Evolutionary conservation across 192 early-diverging fungal species (phyloP).

Genomic region (Thamnidium elegans): DNA sequence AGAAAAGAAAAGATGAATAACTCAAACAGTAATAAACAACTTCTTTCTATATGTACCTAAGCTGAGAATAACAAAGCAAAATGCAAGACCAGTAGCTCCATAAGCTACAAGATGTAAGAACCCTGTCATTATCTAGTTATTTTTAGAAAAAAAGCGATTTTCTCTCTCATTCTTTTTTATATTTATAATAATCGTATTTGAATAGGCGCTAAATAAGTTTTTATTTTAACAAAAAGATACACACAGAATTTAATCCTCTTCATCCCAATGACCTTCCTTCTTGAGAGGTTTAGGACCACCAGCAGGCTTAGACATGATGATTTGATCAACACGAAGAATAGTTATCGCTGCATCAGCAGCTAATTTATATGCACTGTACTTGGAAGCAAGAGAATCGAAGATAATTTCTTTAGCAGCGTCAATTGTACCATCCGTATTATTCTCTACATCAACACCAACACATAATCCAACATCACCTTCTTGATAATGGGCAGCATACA

Average conservation of each 20-base stretch:
- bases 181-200: too few species aligned
- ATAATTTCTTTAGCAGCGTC: conserved; percentile 76
- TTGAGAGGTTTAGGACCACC: conserved; percentile 92
- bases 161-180: too few species aligned
- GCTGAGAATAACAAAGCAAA: conserved; percentile 56
- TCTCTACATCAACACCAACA: conserved; percentile 86
- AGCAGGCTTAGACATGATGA: conserved; percentile 98
- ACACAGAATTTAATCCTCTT: conserved; percentile 44
- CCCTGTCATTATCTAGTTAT: not conserved
- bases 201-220: too few species aligned
- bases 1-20: not conserved
- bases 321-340: conserved; percentile 94
- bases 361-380: conserved; percentile 86
- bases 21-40: not conserved
- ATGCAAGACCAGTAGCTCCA: conserved; percentile 43
- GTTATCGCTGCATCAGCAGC: conserved; percentile 92
- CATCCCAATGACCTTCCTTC: conserved; percentile 87
- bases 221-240: too few species aligned
- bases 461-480: conserved; percentile 44
- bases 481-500: conserved; percentile 88
- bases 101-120: conserved; percentile 52
- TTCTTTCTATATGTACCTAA: conserved; percentile 39
- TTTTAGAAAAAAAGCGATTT: too few species aligned
- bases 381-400: conserved; percentile 77
- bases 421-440: conserved; percentile 60